Evolutionary conservation across 768 basidiomycete genomes (phyloP), one percentile per base, ranked within the genome.

Genomic region (Rhodotorula kratochvilovae): DNA sequence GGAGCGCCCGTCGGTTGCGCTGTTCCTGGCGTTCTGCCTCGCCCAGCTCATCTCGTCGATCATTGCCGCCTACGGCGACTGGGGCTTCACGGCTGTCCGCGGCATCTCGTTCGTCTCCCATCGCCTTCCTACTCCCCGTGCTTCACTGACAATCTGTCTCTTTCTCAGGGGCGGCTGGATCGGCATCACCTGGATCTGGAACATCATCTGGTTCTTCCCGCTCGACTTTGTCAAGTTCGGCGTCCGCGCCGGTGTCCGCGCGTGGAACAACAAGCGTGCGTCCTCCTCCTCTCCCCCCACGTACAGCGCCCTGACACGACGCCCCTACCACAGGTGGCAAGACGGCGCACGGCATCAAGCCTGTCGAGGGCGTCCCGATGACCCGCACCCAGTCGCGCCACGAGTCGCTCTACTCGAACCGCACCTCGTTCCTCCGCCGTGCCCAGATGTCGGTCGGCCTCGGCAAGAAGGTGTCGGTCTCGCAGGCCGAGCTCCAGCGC

Each of bases 41-140:
- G 95, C 95, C 27, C 95, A 98, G 83, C 86, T 96, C 68, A 84
- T 98, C 63, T 92, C 94, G 2, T 90, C 91, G 51, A 94, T 98
- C 84, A 97, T 98, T 76, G 94, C 94, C 59, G 91, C 84, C 19
- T 98, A 89, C 81, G 94, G 85, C 77, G 79, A 96, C 85, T 96
- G 90, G 90, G 90, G 90, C 81, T 98, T 98, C 86, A 94, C 93
- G 45, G 80, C 88, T 64, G 90, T 97, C 74, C 80, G 83, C 45
- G 70, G 66, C 23, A 36, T 67, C 36, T 63, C 66, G 88, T 36
- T 97, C 94, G 94, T 91, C 97, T 75, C 94, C 94, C 82, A 92
- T 97, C 76, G 85, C 39, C 95, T 68, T 96, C 94, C 94, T 33
- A 31, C 48, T 36, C 59, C 42, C 43, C 57, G 56, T 7, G 6